These are phyloP conservation scores for Alternaria sp. DNA, from an alignment of 2,329 filamentous ascomycete genomes.

Conservation along the genomic window DNA sequence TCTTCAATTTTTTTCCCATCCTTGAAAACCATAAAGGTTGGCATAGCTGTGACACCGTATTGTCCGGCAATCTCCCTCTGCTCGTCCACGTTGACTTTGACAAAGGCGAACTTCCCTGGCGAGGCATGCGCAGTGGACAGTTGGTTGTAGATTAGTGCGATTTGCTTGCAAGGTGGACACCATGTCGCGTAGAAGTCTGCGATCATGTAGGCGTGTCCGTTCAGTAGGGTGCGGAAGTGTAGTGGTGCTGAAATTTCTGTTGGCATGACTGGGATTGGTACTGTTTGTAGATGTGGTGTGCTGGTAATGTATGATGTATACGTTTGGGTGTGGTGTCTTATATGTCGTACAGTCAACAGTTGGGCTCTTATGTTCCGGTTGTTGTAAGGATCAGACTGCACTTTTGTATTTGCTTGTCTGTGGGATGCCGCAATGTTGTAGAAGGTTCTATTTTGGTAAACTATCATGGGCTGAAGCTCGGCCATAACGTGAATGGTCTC, in stretches of 20 bases:
- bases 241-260: slow-evolving; percentile 44
- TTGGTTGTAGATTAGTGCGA: slow-evolving; percentile 62
- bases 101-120: slow-evolving; percentile 58
- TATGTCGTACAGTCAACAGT: neutral
- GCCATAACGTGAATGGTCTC: slow-evolving; percentile 2
- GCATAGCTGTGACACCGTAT: slow-evolving; percentile 59
- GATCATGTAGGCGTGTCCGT: slow-evolving; percentile 53
- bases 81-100: slow-evolving; percentile 65
- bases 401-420: neutral
- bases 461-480: neutral
- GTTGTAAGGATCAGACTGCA: too few relatives aligned
- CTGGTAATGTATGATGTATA: neutral
- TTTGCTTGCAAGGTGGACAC: slow-evolving; percentile 66
- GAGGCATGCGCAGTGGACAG: slow-evolving; percentile 60
- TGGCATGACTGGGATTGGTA: slow-evolving; percentile 30
- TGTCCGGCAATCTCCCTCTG: slow-evolving; percentile 59
- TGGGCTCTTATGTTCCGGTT: neutral
- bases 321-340: slow-evolving; percentile 1
- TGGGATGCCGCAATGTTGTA: slow-evolving; percentile 24
- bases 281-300: neutral
- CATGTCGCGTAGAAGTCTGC: slow-evolving; percentile 64
- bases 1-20: slow-evolving; percentile 42
- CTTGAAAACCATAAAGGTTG: slow-evolving; percentile 48
- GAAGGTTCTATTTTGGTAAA: slow-evolving; percentile 29
- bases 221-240: slow-evolving; percentile 49